These are phyloP conservation scores for Saccharomyces hybrid DNA, from an alignment of 1,139 yeast species.

Conservation along the genomic window DNA sequence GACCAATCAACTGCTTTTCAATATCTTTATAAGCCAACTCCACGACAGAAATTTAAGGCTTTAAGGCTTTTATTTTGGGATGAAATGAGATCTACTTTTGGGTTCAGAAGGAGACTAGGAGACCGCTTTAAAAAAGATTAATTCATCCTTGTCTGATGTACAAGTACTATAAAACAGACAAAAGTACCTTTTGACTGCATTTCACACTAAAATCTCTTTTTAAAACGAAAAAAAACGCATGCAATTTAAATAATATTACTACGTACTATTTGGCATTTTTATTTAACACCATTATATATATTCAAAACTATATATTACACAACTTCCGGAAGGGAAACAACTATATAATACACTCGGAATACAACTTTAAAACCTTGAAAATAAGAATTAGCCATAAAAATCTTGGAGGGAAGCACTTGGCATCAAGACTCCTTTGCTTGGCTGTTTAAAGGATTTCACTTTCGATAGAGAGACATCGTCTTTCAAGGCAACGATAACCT, in stretches of 20 bases:
- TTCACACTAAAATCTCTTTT: not conserved
- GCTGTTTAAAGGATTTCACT: slow-evolving; percentile 48
- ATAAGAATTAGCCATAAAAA: slow-evolving; percentile 4
- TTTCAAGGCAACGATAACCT: slow-evolving; percentile 61
- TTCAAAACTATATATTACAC: not conserved
- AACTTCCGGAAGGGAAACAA: not conserved
- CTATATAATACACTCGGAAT: not conserved
- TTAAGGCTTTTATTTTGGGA: slow-evolving; percentile 54
- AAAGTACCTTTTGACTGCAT: not conserved
- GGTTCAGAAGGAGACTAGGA: slow-evolving; percentile 31
- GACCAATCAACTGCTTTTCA: slow-evolving; percentile 31
- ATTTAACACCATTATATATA: not conserved
- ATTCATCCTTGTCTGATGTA: not conserved
- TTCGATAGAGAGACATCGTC: slow-evolving; percentile 64
- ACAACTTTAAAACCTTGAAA: not conserved
- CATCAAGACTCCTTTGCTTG: slow-evolving; percentile 37
- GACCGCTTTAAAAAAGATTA: not conserved
- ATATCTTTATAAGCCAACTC: slow-evolving; percentile 40
- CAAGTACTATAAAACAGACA: not conserved
- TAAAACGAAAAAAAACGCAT: no score
- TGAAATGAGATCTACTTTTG: slow-evolving; percentile 51
- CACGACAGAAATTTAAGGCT: slow-evolving; percentile 51
- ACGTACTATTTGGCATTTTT: not conserved
- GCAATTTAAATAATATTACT: not conserved
- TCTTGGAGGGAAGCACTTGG: slow-evolving; percentile 10